Conservation (phyloP, 164 flowering plant species). For the Echeveria elegans region DNA sequence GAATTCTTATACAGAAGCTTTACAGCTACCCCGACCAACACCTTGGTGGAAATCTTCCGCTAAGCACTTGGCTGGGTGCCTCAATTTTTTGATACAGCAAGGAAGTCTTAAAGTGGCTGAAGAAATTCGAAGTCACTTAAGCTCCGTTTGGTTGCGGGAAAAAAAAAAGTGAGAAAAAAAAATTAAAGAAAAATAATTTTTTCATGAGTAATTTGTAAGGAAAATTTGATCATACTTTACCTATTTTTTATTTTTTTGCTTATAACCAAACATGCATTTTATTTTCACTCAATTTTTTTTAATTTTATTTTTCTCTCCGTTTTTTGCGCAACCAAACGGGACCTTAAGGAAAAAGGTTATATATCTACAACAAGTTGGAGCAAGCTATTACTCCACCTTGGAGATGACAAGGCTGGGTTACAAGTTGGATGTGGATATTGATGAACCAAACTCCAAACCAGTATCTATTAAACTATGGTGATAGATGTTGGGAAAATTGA, state of each 20-base stretch:
- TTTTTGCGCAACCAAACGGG: no score
- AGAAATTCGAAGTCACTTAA: background rate
- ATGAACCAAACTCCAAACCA: background rate
- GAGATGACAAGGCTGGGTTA: background rate
- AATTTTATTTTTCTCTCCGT: no score
- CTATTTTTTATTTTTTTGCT: no score
- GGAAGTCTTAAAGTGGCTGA: background rate
- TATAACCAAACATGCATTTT: no score
- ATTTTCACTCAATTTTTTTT: no score
- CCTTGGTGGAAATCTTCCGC: background rate
- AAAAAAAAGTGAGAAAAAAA: no score
- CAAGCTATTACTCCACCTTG: background rate
- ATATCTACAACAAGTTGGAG: background rate
- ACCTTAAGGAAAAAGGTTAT: constrained; percentile 4
- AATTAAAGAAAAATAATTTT: no score
- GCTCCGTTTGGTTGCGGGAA: no score
- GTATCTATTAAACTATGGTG: background rate
- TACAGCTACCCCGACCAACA: background rate
- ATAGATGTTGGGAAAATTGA: no score
- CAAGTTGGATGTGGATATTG: background rate
- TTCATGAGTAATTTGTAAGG: no score
- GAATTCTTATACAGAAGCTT: background rate
- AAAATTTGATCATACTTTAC: no score
- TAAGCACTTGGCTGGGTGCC: background rate
- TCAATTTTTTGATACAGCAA: background rate